Percentiles rank a stretch among this genome's conserved stretches.
phyloP scores from a whole-genome alignment of 2,329 filamentous ascomycete genomes.

The Curvularia hawaiiensis region DNA sequence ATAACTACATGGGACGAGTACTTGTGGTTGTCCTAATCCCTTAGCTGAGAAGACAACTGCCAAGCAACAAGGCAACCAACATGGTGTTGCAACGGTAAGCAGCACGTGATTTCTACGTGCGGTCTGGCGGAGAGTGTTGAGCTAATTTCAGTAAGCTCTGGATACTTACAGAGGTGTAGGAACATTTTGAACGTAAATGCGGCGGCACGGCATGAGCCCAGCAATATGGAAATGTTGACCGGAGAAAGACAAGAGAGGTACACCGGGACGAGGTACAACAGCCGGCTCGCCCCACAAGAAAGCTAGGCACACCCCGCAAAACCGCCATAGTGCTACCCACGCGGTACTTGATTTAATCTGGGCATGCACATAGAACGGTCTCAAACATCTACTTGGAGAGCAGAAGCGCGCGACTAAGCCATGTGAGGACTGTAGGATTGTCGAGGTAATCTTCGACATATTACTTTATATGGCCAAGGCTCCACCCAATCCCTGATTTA shows the following conservation, averaged over 20 bases:
- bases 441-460: slow-evolving; percentile 22
- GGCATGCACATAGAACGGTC: slow-evolving; percentile 2
- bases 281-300: slow-evolving; percentile 13
- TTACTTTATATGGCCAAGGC: slow-evolving; percentile 30
- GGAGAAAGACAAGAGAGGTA: neutral
- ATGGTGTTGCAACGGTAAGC: neutral
- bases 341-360: slow-evolving; percentile 1
- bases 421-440: slow-evolving; percentile 11
- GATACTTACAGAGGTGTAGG: neutral
- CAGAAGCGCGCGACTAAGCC: slow-evolving; percentile 5
- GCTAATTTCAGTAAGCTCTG: neutral
- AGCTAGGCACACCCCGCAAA: slow-evolving; percentile 7
- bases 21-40: neutral
- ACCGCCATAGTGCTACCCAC: slow-evolving; percentile 3
- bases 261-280: neutral
- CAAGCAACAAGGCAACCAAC: slow-evolving; percentile 3
- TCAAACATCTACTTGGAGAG: slow-evolving; percentile 6
- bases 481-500: slow-evolving; percentile 18
- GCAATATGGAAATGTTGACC: neutral
- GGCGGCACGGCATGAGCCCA: neutral
- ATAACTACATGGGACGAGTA: neutral
- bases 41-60: neutral
- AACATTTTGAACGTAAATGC: neutral
- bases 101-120: neutral
- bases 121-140: neutral